Percentiles rank a stretch among this genome's conserved stretches.
These are phyloP conservation scores for Cercis canadensis DNA, from an alignment of 306 rosid genomes.

Conservation along the genomic window DNA sequence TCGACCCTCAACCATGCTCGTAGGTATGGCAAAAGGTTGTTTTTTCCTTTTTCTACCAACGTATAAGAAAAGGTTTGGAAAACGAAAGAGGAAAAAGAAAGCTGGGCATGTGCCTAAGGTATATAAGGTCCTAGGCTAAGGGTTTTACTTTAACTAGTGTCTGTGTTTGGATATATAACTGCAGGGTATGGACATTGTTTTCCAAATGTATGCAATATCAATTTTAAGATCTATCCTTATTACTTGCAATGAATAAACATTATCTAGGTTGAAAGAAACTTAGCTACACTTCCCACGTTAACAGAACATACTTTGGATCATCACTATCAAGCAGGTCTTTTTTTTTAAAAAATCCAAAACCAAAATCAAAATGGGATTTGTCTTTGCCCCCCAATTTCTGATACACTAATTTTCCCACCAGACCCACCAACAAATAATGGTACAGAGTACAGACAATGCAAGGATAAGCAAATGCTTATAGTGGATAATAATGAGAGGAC, in stretches of 20 bases:
- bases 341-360: slow-evolving; percentile 13
- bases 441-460: slow-evolving; percentile 16
- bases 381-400: slow-evolving; percentile 39
- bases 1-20: too few relatives aligned
- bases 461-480: slow-evolving; percentile 14
- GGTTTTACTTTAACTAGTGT: too few relatives aligned
- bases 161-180: too few relatives aligned
- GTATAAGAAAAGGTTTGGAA: too few relatives aligned
- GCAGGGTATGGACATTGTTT: too few relatives aligned
- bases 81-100: too few relatives aligned
- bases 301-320: slow-evolving; percentile 11
- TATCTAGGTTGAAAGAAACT: slow-evolving; percentile 34
- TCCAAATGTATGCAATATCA: slow-evolving; percentile 8
- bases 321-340: slow-evolving; percentile 18
- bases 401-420: not conserved
- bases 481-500: slow-evolving; percentile 35
- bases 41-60: too few relatives aligned
- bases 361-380: slow-evolving; percentile 42
- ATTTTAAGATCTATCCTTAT: slow-evolving; percentile 12
- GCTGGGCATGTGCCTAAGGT: too few relatives aligned
- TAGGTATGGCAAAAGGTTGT: too few relatives aligned
- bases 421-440: slow-evolving; percentile 51
- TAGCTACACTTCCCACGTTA: slow-evolving; percentile 4
- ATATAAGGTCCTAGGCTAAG: too few relatives aligned
- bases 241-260: not conserved